phyloP scores from a whole-genome alignment of 2,329 filamentous ascomycete genomes.

The Trichoderma arundinaceum region DNA sequence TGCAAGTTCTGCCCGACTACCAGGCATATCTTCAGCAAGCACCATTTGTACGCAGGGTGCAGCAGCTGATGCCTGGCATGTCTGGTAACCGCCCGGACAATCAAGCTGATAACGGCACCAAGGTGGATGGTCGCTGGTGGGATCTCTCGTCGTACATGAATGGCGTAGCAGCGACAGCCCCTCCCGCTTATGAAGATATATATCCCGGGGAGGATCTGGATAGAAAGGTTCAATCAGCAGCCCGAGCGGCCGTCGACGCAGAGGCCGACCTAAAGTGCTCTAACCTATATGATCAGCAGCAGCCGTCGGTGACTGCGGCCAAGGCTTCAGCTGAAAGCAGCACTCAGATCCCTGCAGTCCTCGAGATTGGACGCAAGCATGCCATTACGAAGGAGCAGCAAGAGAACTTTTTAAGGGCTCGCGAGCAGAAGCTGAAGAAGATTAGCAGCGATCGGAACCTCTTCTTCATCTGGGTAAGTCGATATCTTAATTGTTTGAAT shows the following conservation, averaged over 20 bases:
- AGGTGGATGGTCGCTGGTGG: conserved; percentile 68
- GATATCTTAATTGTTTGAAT: not conserved
- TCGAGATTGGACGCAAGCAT: conserved; percentile 67
- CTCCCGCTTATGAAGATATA: conserved; percentile 80
- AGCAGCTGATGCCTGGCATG: conserved; percentile 73
- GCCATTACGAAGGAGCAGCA: conserved; percentile 69
- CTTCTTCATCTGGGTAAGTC: conserved; percentile 70
- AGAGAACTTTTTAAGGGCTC: conserved; percentile 65
- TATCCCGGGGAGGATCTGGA: conserved; percentile 65
- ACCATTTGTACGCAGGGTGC: conserved; percentile 73
- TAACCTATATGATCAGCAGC: conserved; percentile 55
- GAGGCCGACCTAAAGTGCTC: conserved; percentile 65
- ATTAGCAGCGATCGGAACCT: conserved; percentile 68
- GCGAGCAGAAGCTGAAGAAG: conserved; percentile 67
- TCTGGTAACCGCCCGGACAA: conserved; percentile 55
- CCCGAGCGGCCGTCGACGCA: conserved; percentile 62
- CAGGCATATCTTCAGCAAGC: conserved; percentile 66
- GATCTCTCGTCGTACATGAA: conserved; percentile 64
- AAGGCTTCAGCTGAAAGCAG: conserved; percentile 38
- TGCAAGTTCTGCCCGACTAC: conserved; percentile 72
- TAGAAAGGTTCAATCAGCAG: conserved; percentile 63
- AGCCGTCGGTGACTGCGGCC: not conserved
- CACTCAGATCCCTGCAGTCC: conserved; percentile 49
- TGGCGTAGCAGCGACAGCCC: conserved; percentile 55
- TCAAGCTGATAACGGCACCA: conserved; percentile 45